Base-by-base conservation (phyloP, 2,329 filamentous ascomycete species). In the Penicillium sp. region DNA sequence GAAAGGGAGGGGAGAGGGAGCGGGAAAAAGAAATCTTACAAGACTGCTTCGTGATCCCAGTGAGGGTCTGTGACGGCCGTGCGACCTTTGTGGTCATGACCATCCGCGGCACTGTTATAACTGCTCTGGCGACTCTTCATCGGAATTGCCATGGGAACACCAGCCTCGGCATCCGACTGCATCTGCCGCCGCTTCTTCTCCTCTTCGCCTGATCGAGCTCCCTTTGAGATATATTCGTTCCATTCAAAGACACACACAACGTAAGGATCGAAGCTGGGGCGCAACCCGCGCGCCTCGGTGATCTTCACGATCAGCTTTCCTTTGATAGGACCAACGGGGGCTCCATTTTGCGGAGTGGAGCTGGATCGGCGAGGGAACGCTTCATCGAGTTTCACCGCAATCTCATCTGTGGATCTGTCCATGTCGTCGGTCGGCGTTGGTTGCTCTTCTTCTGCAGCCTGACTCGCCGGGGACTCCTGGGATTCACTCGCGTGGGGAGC, bases 51-150 rank as follows among this genome's bases (percentile, higher is more conserved):
- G 46, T 95, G 91, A 68, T 95, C 89, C 93, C 93, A 98, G 61
- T 88, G 88, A 0, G 93, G 91, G 66, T 88, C 87, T 6, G 89
- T 91, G 51, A 90, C 76, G 47, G 81, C 76, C 46, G 82, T 80
- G 57, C 83, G 83, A 34, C 71, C 71, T 55, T 75, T 74, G 57
- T 76, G 73, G 51, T 81, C 78, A 52, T 76, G 75, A 52, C 74
- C 76, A 60, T 95, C 88, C 33, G 80, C 78, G 55, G 85, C 76
- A 63, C 91, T 95, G 47, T 90, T 95, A 71, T 91, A 90, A 73
- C 91, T 97, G 72, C 91, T 97, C 67, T 97, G 93, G 47, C 93
- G 84, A 68, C 90, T 97, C 62, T 86, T 85, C 89, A 97, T 96
- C 1, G 93, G 93, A 56, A 98, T 97, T 29, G 90, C 88, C 84